phyloP scores from a whole-genome alignment of 768 basidiomycete genomes.

The Sutorius australiensis region DNA sequence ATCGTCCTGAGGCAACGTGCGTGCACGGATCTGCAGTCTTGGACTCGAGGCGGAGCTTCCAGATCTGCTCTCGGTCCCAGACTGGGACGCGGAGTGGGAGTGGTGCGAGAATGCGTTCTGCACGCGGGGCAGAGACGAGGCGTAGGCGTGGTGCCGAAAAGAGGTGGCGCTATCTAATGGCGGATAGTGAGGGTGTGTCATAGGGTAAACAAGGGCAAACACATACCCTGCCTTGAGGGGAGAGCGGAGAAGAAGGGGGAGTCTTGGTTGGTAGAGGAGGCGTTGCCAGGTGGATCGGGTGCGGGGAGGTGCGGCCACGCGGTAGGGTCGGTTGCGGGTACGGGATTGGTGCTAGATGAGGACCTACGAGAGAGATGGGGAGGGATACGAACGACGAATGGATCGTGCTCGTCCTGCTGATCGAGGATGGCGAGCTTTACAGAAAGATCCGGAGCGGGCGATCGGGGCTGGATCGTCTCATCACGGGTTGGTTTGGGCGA shows the following conservation, averaged over 20 bases:
- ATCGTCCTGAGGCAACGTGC: conserved; percentile 43
- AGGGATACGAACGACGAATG: conserved; percentile 42
- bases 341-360: conserved; percentile 23
- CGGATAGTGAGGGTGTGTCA: conserved; percentile 7
- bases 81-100: conserved; percentile 40
- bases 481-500: conserved; percentile 14
- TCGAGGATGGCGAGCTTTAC: conserved; percentile 21
- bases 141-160: conserved; percentile 26
- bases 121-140: conserved; percentile 31
- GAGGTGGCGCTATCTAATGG: conserved; percentile 27
- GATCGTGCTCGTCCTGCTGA: conserved; percentile 35
- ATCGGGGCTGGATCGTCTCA: conserved; percentile 18
- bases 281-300: conserved; percentile 23
- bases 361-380: conserved; percentile 31
- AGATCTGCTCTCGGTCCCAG: conserved; percentile 42
- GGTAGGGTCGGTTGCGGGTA: conserved; percentile 16
- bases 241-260: conserved; percentile 27
- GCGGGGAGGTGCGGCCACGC: conserved; percentile 21
- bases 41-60: conserved; percentile 52
- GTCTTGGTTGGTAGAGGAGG: conserved; percentile 37
- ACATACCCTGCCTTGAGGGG: conserved; percentile 38
- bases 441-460: conserved; percentile 14
- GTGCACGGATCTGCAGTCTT: conserved; percentile 35
- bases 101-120: conserved; percentile 34
- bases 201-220: conserved; percentile 14